Evolutionary conservation across 306 rosid species (phyloP).

Genomic region (Gastrolobium bilobum): DNA sequence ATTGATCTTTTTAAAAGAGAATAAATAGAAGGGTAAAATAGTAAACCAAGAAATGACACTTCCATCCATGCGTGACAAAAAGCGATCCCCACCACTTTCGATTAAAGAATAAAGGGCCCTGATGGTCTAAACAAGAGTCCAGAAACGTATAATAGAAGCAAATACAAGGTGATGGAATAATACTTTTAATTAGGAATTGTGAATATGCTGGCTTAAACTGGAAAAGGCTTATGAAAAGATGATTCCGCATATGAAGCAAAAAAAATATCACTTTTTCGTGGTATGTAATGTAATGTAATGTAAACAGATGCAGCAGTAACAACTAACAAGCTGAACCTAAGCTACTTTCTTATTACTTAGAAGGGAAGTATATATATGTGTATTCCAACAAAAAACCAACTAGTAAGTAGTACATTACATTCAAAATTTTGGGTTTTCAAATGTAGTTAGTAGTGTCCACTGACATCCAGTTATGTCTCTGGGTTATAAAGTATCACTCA

Average conservation of each 20-base stretch:
- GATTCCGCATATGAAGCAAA: conserved; percentile 31
- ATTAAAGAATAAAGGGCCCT: conserved; percentile 41
- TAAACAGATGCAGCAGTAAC: conserved; percentile 19
- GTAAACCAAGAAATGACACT: conserved; percentile 34
- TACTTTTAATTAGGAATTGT: conserved; percentile 6
- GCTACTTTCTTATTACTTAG: conserved; percentile 22
- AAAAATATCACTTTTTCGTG: conserved; percentile 22
- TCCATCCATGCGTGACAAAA: conserved; percentile 56
- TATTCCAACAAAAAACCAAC: not conserved
- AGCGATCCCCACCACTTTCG: conserved; percentile 55
- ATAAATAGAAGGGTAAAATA: conserved; percentile 20
- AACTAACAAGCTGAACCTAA: conserved; percentile 32
- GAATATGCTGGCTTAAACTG: conserved; percentile 42
- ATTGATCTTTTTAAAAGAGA: conserved; percentile 31
- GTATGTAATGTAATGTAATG: not conserved
- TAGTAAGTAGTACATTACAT: not conserved
- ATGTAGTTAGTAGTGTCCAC: not conserved
- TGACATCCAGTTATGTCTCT: not conserved
- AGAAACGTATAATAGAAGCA: conserved; percentile 18
- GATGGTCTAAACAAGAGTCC: conserved; percentile 3
- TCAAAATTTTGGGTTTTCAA: not conserved
- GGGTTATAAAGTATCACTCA: not conserved
- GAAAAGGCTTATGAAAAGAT: conserved; percentile 46
- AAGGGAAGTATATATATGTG: not conserved
- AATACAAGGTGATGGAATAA: conserved; percentile 26